Evolutionary conservation across 306 rosid species (phyloP), one percentile per base, ranked within the genome.

Genomic region (Myrica gale): DNA sequence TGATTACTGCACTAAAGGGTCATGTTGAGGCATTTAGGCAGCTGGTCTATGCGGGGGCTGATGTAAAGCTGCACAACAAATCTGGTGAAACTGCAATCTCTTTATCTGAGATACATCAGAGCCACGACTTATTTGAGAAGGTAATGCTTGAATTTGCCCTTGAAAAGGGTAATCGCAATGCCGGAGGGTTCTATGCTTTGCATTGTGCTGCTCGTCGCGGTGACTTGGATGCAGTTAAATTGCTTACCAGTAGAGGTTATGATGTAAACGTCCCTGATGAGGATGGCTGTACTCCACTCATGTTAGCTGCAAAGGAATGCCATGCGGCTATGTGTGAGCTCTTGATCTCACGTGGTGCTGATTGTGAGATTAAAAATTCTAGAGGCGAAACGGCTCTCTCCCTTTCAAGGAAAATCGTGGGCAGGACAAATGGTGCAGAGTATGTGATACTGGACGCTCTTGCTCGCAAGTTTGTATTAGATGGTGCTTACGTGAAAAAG

Each of bases 291-390:
- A 94, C 97, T 55, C 96, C 98, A 0, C 95, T 94, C 76, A 92
- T 94, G 96, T 63, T 90, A 76, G 98, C 98, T 23, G 97, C 98
- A 48, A 90, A 92, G 80, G 96, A 89, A 86, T 93, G 96, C 76
- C 88, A 90, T 72, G 90, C 89, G 8, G 63, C 88, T 50, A 81
- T 86, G 71, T 94, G 98, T 56, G 76, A 83, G 70, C 83, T 86
- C 76, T 85, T 94, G 83, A 82, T 94, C 58, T 90, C 89, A 50
- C 75, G 50, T 4, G 96, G 98, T 7, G 94, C 98, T 61, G 55
- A 80, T 47, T 79, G 83, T 16, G 86, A 84, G 54, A 77, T 72
- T 10, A 84, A 79, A 78, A 94, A 79, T 78, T 70, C 86, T 3
- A 83, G 84, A 73, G 98, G 97, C 1, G 93, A 94, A 87, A 91